These are phyloP conservation scores for Podospora pseudocomata DNA, from an alignment of 495 filamentous ascomycete species.

Conservation along the genomic window DNA sequence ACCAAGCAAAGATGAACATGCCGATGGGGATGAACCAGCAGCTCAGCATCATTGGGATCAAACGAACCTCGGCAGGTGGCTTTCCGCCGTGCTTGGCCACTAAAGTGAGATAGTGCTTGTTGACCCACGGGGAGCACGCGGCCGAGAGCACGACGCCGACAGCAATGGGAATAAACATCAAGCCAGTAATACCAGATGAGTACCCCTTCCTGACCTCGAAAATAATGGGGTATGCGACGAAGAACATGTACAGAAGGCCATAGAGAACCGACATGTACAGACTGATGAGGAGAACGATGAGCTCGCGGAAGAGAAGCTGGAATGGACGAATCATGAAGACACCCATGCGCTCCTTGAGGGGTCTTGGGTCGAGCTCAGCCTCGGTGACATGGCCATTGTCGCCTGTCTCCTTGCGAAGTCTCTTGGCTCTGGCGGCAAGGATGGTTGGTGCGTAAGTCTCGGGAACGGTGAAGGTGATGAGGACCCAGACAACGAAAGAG, in stretches of 20 bases:
- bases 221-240: constrained; percentile 76
- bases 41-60: constrained; percentile 81
- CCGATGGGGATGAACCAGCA: constrained; percentile 78
- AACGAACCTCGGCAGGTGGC: constrained; percentile 69
- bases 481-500: constrained; percentile 58
- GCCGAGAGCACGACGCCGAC: constrained; percentile 63
- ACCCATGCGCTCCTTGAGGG: constrained; percentile 57
- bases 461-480: constrained; percentile 76
- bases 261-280: constrained; percentile 79
- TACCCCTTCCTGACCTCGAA: constrained; percentile 72
- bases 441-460: constrained; percentile 77
- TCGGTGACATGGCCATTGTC: constrained; percentile 64
- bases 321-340: constrained; percentile 70
- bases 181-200: constrained; percentile 63
- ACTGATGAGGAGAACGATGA: constrained; percentile 73
- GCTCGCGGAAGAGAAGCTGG: constrained; percentile 73
- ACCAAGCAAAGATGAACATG: constrained; percentile 83
- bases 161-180: constrained; percentile 78
- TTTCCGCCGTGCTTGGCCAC: constrained; percentile 57
- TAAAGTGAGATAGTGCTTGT: constrained; percentile 69
- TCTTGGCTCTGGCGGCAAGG: constrained; percentile 59
- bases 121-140: constrained; percentile 64
- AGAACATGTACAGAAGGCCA: constrained; percentile 79
- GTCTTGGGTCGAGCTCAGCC: constrained; percentile 65
- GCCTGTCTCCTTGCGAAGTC: constrained; percentile 64